Percentiles rank a stretch among this genome's conserved stretches.
Conservation (phyloP, 306 rosid genomes). For the Dryas drummondii region DNA sequence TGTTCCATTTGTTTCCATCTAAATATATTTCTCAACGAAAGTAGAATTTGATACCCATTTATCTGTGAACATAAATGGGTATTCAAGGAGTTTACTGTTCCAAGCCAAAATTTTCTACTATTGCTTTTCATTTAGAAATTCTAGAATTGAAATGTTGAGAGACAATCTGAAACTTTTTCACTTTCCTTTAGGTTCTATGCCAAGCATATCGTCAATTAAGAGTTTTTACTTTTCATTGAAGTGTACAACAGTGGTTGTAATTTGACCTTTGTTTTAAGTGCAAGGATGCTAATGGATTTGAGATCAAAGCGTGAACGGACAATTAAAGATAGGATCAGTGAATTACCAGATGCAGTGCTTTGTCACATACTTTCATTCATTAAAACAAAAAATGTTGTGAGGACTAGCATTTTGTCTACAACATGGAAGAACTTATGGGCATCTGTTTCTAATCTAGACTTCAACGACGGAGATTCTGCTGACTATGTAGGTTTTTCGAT, state of each 20-base stretch:
- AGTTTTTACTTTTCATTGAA: background rate
- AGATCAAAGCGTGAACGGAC: background rate
- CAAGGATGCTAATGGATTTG: background rate
- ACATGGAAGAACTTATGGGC: constrained; percentile 2
- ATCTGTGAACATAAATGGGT: background rate
- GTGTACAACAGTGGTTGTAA: background rate
- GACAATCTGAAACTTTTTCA: background rate
- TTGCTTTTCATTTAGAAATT: background rate
- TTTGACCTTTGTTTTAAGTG: background rate
- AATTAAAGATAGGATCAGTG: constrained; percentile 1
- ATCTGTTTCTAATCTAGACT: background rate
- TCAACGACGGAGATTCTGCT: background rate
- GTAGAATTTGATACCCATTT: no score
- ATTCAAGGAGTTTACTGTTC: background rate
- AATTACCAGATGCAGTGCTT: constrained; percentile 3
- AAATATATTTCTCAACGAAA: no score
- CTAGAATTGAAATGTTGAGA: background rate
- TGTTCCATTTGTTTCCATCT: no score
- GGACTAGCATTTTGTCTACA: background rate
- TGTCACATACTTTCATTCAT: background rate
- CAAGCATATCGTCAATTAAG: background rate
- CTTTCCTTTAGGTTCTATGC: no score
- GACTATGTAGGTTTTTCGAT: background rate
- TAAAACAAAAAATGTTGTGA: background rate
- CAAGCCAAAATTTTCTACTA: background rate